A percentile compares a stretch with the other conserved stretches of the same genome.
phyloP scores from a whole-genome alignment of 192 early-diverging fungal species.

The Neocallimastix lanati region DNA sequence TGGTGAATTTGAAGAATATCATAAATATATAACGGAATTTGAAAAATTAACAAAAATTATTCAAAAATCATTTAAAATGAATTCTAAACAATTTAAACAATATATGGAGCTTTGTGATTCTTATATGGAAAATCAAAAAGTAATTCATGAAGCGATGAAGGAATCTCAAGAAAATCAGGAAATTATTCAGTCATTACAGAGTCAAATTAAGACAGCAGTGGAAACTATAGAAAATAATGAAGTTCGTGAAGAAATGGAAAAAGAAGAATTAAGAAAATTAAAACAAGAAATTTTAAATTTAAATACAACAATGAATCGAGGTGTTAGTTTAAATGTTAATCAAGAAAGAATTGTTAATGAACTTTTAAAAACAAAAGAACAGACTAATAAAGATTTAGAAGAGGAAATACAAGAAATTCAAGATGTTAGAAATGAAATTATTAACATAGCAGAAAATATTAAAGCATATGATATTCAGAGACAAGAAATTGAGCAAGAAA shows the following conservation, averaged over 20 bases:
- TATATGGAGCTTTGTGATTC: background rate
- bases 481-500: constrained; percentile 29
- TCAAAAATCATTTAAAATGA: background rate
- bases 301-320: constrained; percentile 28
- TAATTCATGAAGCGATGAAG: background rate
- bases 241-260: constrained; percentile 22
- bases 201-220: constrained; percentile 25
- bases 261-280: constrained; percentile 29
- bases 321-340: constrained; percentile 27
- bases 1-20: background rate
- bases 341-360: constrained; percentile 37
- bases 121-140: background rate
- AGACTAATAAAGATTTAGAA: constrained; percentile 27
- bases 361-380: constrained; percentile 29
- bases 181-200: constrained; percentile 17
- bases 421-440: constrained; percentile 18
- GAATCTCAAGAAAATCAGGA: constrained; percentile 10
- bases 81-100: background rate
- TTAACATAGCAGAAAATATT: constrained; percentile 29
- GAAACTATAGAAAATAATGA: constrained; percentile 16
- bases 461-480: constrained; percentile 21
- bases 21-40: background rate
- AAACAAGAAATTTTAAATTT: constrained; percentile 24
- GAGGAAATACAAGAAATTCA: constrained; percentile 37
- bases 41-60: background rate